phyloP scores from a whole-genome alignment of 2,329 filamentous ascomycete genomes.

The Ascomycota sp. region DNA sequence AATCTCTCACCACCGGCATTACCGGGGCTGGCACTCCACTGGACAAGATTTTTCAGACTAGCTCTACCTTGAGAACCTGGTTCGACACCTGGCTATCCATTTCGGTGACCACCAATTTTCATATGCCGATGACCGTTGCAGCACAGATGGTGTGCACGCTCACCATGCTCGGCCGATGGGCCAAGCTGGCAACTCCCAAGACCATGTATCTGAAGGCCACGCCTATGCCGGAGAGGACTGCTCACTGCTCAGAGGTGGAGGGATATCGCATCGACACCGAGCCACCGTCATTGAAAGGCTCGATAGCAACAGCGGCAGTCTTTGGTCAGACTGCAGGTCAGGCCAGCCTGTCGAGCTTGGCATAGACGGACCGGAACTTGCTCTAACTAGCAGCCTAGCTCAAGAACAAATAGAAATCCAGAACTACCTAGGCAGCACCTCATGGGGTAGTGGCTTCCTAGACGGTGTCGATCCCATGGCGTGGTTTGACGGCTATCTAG shows the following conservation, averaged over 20 bases:
- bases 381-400: slow-evolving; percentile 5
- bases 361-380: slow-evolving; percentile 1
- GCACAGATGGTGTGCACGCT: slow-evolving; percentile 27
- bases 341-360: neutral
- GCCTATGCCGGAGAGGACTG: slow-evolving; percentile 7
- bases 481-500: slow-evolving; percentile 15
- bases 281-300: too few species aligned
- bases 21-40: slow-evolving; percentile 19
- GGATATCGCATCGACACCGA: too few species aligned
- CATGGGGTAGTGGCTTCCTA: slow-evolving; percentile 12
- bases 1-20: slow-evolving; percentile 17
- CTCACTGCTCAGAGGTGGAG: too few species aligned
- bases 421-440: slow-evolving; percentile 8
- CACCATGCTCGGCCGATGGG: slow-evolving; percentile 28
- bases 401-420: slow-evolving; percentile 6
- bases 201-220: slow-evolving; percentile 7
- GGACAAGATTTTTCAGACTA: slow-evolving; percentile 26
- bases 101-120: slow-evolving; percentile 19
- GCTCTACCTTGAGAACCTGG: slow-evolving; percentile 22
- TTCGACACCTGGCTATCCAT: slow-evolving; percentile 26
- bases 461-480: slow-evolving; percentile 13
- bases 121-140: slow-evolving; percentile 21
- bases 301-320: too few species aligned
- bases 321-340: too few species aligned
- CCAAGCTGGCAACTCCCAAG: slow-evolving; percentile 20